Evolutionary conservation across 371 early-diverging fungal genomes (phyloP), one percentile per base, ranked within the genome.

Genomic region (Mucor plumbeus): DNA sequence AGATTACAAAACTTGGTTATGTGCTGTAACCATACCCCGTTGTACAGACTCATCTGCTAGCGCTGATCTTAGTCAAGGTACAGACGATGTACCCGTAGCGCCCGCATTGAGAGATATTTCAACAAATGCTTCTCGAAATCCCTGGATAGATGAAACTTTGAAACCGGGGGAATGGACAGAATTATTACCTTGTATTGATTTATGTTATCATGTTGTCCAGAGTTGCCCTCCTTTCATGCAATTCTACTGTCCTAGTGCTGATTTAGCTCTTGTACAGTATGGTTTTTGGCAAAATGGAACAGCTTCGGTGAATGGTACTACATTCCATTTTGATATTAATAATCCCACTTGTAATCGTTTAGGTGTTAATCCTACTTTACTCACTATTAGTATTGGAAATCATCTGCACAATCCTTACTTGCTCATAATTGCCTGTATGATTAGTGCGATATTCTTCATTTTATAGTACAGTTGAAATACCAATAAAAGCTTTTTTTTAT

Each of bases 1-100:
- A 9, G 87, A 86, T 56, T 90, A 90, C 55, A 87, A 87, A 53
- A 77, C 85, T 7, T 90, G 90, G 90, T 74, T 90, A 9, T 90
- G 90, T 61, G 67, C 85, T n/a, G 82, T 88, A 4, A 72, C 83
- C 11, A 87, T 90, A 47, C 90, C 90, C 11, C 81, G 87, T 5
- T 90, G 90, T 67, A 81, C 87, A 13, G 79, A 80, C 59, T 57
- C 69, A 8, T 65, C 62, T n/a, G 61, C 75, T 5, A 38, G 61
- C 3, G 59, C 59, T 3, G 65, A 63, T 44, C n/a, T 69, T 10
- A 54, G 26, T 10, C 61, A 64, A 13, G 74, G 74, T 9, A 68
- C 78, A 6, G 70, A 74, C 26, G 60, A 73, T 33, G 39, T 64
- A 0, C 58, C 44, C 5, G 70, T 70, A 2, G 66, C 74, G 13